These are phyloP conservation scores for Lentithecium fluviatile DNA, from an alignment of 495 filamentous ascomycete genomes.

Conservation along the genomic window DNA sequence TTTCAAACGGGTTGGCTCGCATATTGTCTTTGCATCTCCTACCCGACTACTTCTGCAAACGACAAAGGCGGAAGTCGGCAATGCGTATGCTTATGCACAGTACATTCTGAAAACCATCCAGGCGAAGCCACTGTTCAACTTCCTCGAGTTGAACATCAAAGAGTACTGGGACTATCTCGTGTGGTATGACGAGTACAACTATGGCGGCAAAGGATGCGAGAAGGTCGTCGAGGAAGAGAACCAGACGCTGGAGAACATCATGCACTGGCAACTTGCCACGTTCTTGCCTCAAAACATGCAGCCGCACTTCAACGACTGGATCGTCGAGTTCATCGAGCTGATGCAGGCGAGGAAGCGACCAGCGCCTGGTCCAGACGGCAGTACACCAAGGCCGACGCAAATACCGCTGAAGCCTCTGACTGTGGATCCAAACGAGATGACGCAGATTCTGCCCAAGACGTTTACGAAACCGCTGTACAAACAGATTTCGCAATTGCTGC, in stretches of 20 bases:
- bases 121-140: conserved; percentile 91
- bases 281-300: conserved; percentile 83
- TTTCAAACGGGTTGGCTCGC: conserved; percentile 91
- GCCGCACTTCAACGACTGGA: conserved; percentile 83
- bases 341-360: conserved; percentile 85
- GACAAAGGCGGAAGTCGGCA: conserved; percentile 93
- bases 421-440: conserved; percentile 51
- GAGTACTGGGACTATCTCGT: conserved; percentile 99
- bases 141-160: conserved; percentile 95
- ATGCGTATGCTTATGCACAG: conserved; percentile 93
- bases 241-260: conserved; percentile 86
- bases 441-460: conserved; percentile 66
- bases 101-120: conserved; percentile 97
- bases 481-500: conserved; percentile 73
- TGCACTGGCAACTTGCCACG: conserved; percentile 95
- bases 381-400: conserved; percentile 77
- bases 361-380: conserved; percentile 39
- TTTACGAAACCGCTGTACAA: conserved; percentile 91
- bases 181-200: conserved; percentile 99
- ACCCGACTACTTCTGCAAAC: conserved; percentile 92
- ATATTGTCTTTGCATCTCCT: conserved; percentile 85
- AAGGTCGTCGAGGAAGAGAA: conserved; percentile 80
- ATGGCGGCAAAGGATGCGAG: conserved; percentile 87
- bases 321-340: conserved; percentile 90
- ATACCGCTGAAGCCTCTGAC: conserved; percentile 60